Percentiles rank a stretch among this genome's conserved stretches.
phyloP scores from a whole-genome alignment of 2,329 filamentous ascomycete species.

The Metarhizium sp. region DNA sequence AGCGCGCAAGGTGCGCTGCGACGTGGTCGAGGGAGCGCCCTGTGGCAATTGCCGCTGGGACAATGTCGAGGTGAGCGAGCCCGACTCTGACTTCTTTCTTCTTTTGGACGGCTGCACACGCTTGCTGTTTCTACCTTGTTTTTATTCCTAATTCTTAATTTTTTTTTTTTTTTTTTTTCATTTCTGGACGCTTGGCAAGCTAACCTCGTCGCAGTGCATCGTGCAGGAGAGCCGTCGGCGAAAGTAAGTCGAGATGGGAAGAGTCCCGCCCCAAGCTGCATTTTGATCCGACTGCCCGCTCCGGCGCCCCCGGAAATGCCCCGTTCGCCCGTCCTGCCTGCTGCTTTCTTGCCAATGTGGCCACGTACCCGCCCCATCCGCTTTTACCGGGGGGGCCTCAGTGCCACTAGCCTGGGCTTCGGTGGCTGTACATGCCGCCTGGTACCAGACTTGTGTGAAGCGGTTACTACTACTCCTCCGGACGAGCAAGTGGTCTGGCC shows the following conservation, averaged over 20 bases:
- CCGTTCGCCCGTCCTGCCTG: neutral
- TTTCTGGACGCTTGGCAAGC: neutral
- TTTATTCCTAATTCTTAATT: no score
- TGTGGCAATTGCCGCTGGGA: slow-evolving; percentile 83
- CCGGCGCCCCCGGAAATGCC: slow-evolving; percentile 3
- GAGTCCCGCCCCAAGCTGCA: neutral
- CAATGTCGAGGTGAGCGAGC: slow-evolving; percentile 50
- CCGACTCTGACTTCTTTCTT: neutral
- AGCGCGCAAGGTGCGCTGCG: slow-evolving; percentile 83
- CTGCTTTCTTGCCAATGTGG: no score
- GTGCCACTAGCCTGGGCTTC: neutral
- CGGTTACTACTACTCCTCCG: no score
- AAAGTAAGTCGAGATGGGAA: slow-evolving; percentile 51
- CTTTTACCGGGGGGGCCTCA: neutral
- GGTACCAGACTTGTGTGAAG: no score
- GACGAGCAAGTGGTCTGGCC: neutral
- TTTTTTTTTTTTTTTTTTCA: no score
- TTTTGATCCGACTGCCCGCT: neutral
- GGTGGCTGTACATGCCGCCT: neutral
- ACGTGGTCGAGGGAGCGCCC: slow-evolving; percentile 80
- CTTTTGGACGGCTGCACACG: neutral
- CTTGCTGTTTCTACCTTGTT: no score
- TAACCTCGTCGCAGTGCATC: slow-evolving; percentile 38
- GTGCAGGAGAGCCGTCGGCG: slow-evolving; percentile 76
- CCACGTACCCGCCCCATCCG: neutral